Percentiles rank a stretch among this genome's conserved stretches.
These are phyloP conservation scores for Geotrichum carabidarum DNA, from an alignment of 1,139 yeast genomes.

Conservation along the genomic window DNA sequence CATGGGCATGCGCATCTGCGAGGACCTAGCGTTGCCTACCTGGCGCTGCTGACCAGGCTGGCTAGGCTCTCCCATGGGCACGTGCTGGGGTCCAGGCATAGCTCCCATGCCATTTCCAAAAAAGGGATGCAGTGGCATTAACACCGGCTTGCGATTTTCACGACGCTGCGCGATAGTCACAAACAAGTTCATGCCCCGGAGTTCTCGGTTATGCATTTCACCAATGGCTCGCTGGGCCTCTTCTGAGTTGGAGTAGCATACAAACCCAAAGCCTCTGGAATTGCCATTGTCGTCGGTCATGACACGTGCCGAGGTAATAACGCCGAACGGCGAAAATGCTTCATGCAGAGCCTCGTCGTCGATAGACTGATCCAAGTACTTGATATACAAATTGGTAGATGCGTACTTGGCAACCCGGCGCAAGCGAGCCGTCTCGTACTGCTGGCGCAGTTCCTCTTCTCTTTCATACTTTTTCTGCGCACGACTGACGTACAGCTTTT, in stretches of 20 bases:
- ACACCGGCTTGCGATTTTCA: constrained; percentile 58
- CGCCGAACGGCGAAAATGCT: constrained; percentile 90
- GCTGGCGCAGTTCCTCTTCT: constrained; percentile 90
- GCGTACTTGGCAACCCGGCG: constrained; percentile 93
- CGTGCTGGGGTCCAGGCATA: background rate
- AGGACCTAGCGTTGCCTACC: background rate
- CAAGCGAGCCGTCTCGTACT: constrained; percentile 86
- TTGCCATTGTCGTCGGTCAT: constrained; percentile 94
- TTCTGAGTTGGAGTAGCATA: constrained; percentile 84
- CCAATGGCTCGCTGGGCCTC: constrained; percentile 90
- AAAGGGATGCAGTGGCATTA: constrained; percentile 7
- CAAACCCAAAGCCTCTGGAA: constrained; percentile 98
- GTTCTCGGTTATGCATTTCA: constrained; percentile 86
- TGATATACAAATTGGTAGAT: constrained; percentile 94
- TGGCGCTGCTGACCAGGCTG: background rate
- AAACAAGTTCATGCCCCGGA: constrained; percentile 80
- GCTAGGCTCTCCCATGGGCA: background rate
- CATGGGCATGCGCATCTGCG: background rate
- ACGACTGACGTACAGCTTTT: constrained; percentile 90
- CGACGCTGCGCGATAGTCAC: constrained; percentile 93
- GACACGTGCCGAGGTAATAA: constrained; percentile 93
- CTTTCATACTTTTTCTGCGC: constrained; percentile 99
- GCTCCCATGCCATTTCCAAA: constrained; percentile 1
- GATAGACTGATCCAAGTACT: constrained; percentile 90
- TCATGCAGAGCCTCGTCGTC: constrained; percentile 89